Evolutionary conservation across 2,329 filamentous ascomycete species (phyloP), one percentile per base, ranked within the genome.

Genomic region (Alternaria infectoria): DNA sequence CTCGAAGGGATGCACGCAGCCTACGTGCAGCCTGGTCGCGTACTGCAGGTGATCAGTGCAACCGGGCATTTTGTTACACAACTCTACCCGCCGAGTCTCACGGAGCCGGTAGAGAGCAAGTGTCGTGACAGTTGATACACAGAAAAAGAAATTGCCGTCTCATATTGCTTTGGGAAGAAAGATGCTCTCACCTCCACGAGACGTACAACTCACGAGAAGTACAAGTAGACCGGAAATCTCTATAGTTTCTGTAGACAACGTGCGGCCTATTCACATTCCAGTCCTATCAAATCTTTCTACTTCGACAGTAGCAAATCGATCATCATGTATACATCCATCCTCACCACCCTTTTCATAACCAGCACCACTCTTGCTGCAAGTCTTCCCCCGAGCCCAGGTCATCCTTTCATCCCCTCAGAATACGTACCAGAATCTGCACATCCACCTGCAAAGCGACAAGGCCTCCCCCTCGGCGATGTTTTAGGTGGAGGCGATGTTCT

Each of bases 11-110:
- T 40, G 51, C 57, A 49, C 46, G 49, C 43, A 63, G 61, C 61
- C 62, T 67, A 44, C 54, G 65, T 61, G 60, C 62, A 69, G 69
- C 10, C 64, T 63, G 52, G 67, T 68, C 64, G 64, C 60, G 69
- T 69, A 60, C 59, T 66, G 64, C 69, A 68, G 60, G 32, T 54
- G 51, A 61, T 58, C 36, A 44, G 69, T 73, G 64, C 55, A 30
- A 72, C 69, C 57, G 49, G 52, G 26, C 36, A 51, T 28, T 40
- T 28, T 23, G 65, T 69, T 44, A 58, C 59, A 71, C 67, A 46
- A 54, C 59, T 17, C 57, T 40, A 23, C 28, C 50, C 57, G 17
- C 54, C 64, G 59, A 61, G 47, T 67, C 59, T 57, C 55, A 43
- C 43, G 47, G 30, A 57, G 28, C 54, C 46, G 57, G 54, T 28